These are phyloP conservation scores for Sphaerulina vaccinii DNA, from an alignment of 2,329 filamentous ascomycete genomes.

Conservation along the genomic window DNA sequence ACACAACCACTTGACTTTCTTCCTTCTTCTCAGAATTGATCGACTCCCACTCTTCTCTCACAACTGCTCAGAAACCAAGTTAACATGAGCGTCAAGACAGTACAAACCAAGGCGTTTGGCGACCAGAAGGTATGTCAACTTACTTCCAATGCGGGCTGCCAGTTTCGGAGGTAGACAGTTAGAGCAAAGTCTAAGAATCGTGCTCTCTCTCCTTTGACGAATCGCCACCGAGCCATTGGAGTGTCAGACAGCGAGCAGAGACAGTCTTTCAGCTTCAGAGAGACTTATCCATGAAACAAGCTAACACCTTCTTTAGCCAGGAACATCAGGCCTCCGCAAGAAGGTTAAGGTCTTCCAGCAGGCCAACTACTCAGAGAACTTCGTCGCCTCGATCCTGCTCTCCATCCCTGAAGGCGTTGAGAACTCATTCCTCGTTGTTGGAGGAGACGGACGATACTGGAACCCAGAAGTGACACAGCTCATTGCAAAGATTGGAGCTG, in stretches of 20 bases:
- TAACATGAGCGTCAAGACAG: slow-evolving; percentile 72
- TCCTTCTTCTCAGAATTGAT: slow-evolving; percentile 9
- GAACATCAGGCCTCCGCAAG: slow-evolving; percentile 84
- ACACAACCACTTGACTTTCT: background rate
- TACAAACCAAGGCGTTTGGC: slow-evolving; percentile 79
- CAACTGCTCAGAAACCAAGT: slow-evolving; percentile 12
- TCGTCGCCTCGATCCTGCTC: slow-evolving; percentile 88
- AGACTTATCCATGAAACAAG: background rate
- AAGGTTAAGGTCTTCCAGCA: slow-evolving; percentile 98
- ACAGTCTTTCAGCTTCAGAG: background rate
- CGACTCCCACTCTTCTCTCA: slow-evolving; percentile 12
- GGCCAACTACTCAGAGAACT: slow-evolving; percentile 92
- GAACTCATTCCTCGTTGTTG: slow-evolving; percentile 89
- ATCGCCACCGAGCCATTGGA: no score
- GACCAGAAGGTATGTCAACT: slow-evolving; percentile 84
- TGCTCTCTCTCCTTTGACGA: no score
- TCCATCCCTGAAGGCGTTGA: slow-evolving; percentile 94
- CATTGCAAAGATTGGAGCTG: slow-evolving; percentile 95
- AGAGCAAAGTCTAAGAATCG: no score
- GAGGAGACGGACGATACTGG: slow-evolving; percentile 94
- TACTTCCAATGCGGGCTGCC: no score
- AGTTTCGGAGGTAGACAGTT: no score
- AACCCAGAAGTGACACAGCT: slow-evolving; percentile 95
- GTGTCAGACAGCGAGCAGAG: no score
- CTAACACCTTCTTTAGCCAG: slow-evolving; percentile 48